Conservation (phyloP, 306 rosid species). For the Corylus americana region DNA sequence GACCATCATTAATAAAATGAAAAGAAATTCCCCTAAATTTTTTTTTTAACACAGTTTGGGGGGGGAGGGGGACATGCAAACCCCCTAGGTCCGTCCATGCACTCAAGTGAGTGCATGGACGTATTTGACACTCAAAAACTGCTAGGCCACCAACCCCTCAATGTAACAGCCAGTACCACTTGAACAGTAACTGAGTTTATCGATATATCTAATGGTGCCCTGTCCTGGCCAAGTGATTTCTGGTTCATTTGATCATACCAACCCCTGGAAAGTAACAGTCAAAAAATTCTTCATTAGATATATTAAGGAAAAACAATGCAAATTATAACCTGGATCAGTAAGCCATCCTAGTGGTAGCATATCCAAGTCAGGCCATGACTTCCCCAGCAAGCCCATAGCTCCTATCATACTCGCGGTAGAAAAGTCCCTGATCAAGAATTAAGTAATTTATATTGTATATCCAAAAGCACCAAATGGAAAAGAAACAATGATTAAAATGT, state of each 20-base stretch:
- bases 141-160: too few species aligned
- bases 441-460: constrained; percentile 15
- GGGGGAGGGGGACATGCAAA: too few species aligned
- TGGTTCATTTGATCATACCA: constrained; percentile 18
- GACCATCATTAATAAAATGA: too few species aligned
- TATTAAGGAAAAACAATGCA: neutral
- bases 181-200: neutral
- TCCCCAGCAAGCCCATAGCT: constrained; percentile 68
- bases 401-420: constrained; percentile 77
- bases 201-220: constrained; percentile 6
- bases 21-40: too few species aligned
- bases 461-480: constrained; percentile 19
- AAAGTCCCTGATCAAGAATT: constrained; percentile 61
- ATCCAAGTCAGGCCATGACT: constrained; percentile 99
- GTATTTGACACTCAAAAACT: neutral
- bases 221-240: neutral
- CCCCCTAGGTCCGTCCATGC: too few species aligned
- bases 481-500: constrained; percentile 19
- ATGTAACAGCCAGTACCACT: neutral
- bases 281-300: constrained; percentile 16
- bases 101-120: neutral
- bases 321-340: constrained; percentile 64
- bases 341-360: constrained; percentile 99
- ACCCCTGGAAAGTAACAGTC: neutral
- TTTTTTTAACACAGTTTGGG: too few species aligned